Percentiles rank a stretch among this genome's conserved stretches.
phyloP scores from a whole-genome alignment of 1,284 basidiomycete genomes.

The Boletus semigastroideus region DNA sequence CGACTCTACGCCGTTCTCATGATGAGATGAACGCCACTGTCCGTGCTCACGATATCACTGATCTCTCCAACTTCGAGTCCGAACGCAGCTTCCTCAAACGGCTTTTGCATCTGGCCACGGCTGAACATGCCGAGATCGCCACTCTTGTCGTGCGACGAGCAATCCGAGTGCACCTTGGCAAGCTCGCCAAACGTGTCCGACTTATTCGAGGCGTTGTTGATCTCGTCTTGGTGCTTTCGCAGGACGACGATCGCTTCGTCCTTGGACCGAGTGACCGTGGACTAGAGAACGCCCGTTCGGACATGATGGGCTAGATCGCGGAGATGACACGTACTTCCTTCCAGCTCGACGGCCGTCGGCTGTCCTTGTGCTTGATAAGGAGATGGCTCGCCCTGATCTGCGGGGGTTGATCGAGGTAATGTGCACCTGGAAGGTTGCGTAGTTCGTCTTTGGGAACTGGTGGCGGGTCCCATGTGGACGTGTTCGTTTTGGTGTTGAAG shows the following conservation, averaged over 20 bases:
- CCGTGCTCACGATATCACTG: slow-evolving; percentile 85
- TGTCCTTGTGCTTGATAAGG: slow-evolving; percentile 88
- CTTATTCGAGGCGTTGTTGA: slow-evolving; percentile 48
- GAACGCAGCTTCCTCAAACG: slow-evolving; percentile 93
- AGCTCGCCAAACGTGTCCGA: slow-evolving; percentile 70
- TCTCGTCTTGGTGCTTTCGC: slow-evolving; percentile 58
- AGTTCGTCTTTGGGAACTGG: slow-evolving; percentile 64
- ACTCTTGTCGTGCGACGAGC: slow-evolving; percentile 75
- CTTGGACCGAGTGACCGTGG: slow-evolving; percentile 84
- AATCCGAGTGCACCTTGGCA: slow-evolving; percentile 79
- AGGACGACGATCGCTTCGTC: slow-evolving; percentile 86
- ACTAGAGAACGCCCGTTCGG: slow-evolving; percentile 40
- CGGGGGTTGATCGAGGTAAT: slow-evolving; percentile 44
- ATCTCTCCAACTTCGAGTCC: slow-evolving; percentile 80
- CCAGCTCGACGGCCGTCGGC: slow-evolving; percentile 89
- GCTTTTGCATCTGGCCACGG: slow-evolving; percentile 93
- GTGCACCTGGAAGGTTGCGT: slow-evolving; percentile 67
- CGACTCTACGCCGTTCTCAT: slow-evolving; percentile 74
- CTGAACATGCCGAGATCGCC: slow-evolving; percentile 91
- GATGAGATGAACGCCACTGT: slow-evolving; percentile 96
- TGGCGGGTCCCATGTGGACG: slow-evolving; percentile 87
- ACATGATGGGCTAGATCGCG: background rate
- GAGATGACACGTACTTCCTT: slow-evolving; percentile 69
- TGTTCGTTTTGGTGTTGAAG: slow-evolving; percentile 60
- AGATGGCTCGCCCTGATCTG: slow-evolving; percentile 94